Evolutionary conservation across 257 asterid genomes (phyloP).

Genomic region (Solanum stenotomum): DNA sequence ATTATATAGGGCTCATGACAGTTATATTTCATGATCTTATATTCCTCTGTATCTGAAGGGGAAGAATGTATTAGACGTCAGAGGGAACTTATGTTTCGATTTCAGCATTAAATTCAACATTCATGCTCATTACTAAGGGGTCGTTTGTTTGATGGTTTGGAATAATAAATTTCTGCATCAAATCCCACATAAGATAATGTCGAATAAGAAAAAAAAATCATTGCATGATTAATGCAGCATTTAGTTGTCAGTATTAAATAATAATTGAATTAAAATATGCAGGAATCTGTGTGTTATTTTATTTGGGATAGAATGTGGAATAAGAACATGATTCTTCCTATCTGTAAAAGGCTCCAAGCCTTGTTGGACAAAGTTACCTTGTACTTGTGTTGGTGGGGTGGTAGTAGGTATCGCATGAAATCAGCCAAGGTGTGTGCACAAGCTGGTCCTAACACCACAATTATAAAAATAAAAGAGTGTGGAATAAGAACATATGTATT

Average conservation of each 20-base stretch:
- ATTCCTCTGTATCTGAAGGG: not conserved
- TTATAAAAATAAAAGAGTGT: not conserved
- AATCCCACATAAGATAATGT: not conserved
- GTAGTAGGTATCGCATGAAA: not conserved
- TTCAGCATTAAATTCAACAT: not conserved
- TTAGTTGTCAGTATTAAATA: not conserved
- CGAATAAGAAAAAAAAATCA: not conserved
- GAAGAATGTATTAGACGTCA: not conserved
- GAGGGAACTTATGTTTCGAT: not conserved
- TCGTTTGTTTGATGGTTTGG: not conserved
- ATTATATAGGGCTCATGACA: not conserved
- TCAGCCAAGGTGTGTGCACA: not conserved
- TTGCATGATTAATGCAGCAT: not conserved
- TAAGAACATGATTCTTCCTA: not conserved
- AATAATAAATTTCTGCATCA: not conserved
- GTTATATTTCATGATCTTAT: not conserved
- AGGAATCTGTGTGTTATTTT: not conserved
- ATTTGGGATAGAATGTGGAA: not conserved
- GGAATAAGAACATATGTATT: not conserved
- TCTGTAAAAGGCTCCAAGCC: not conserved
- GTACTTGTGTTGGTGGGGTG: not conserved
- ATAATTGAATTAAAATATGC: not conserved
- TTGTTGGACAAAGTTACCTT: not conserved
- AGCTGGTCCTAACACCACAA: not conserved
- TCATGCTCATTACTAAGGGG: not conserved